These are phyloP conservation scores for Penicillium verrucosum DNA, from an alignment of 2,329 filamentous ascomycete species.

Conservation along the genomic window DNA sequence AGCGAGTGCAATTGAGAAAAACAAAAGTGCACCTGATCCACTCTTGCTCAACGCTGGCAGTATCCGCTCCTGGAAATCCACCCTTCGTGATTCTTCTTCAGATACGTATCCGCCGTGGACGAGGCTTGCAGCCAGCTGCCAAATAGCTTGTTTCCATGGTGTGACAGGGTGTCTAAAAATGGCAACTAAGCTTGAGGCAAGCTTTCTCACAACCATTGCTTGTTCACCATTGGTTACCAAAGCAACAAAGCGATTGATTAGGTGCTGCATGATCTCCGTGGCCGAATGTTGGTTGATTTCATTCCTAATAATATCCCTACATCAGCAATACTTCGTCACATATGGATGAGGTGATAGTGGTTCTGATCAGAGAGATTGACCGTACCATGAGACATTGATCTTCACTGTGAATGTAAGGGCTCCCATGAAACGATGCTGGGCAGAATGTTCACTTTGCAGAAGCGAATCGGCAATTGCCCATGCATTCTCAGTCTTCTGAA, in stretches of 20 bases:
- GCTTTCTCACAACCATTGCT: conserved; percentile 46
- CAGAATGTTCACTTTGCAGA: conserved; percentile 64
- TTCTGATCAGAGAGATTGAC: not conserved
- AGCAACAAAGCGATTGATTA: conserved; percentile 45
- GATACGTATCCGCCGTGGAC: conserved; percentile 37
- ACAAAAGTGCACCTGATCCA: conserved; percentile 36
- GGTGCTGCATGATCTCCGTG: conserved; percentile 37
- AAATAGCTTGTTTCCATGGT: conserved; percentile 38
- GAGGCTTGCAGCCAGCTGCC: conserved; percentile 39
- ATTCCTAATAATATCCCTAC: conserved; percentile 26
- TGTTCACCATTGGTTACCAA: conserved; percentile 39
- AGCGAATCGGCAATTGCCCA: conserved; percentile 83
- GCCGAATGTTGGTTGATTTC: conserved; percentile 35
- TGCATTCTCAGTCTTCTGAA: conserved; percentile 76
- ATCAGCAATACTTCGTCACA: not conserved
- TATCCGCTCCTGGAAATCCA: conserved; percentile 31
- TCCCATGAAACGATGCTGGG: conserved; percentile 79
- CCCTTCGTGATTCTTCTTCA: conserved; percentile 30
- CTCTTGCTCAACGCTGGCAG: conserved; percentile 38
- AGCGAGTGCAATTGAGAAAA: conserved; percentile 41
- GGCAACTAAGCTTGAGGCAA: conserved; percentile 44
- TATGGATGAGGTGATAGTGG: no score
- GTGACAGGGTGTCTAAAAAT: conserved; percentile 43
- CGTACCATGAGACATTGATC: conserved; percentile 82
- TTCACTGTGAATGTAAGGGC: conserved; percentile 92